Base-by-base conservation (phyloP, 2,329 filamentous ascomycete genomes). In the Thermochaetoides dissita region DNA sequence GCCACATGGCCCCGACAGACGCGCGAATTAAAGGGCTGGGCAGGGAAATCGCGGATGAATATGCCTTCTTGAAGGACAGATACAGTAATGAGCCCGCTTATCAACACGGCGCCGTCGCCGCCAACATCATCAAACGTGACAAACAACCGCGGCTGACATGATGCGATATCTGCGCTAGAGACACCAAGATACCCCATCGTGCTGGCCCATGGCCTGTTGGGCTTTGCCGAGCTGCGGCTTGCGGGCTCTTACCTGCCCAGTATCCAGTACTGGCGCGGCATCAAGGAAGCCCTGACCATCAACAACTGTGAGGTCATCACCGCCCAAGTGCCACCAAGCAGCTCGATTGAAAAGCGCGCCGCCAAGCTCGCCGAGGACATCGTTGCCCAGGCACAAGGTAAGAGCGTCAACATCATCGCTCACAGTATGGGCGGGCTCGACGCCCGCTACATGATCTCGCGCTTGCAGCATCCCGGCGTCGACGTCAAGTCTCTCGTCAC, bases 391-490 rank as follows among this genome's bases (percentile, higher is more conserved):
- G 65, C 69, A 1, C 51, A 57, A 17, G 66, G 65, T 11, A 63
- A 61, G 46, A 74, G 79, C 39, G 84, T 94, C 49, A 85, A 84
- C 56, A 83, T 94, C 45, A 68, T 87, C 12, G 75, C 75, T 34
- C 82, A 87, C 61, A 74, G 68, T 50, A 79, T 79, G 75, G 75
- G 77, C 38, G 76, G 77, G 2, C 64, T 81, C 3, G 77, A 81
- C 55, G 71, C 75, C 8, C 66, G 77, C 37, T 77, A 78, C 57
- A 77, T 81, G 74, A 72, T 80, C 41, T 73, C 74, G 17, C 64
- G 65, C 39, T 62, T 79, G 9, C 61, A 60, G 35, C 71, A 70
- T 1, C 55, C 59, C 24, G 58, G 62, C 34, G 60, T 74, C 12
- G 55, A 60, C 11, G 68, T 76, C 39, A 63, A 63, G 29, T 68